Evolutionary conservation across 441 rosid genomes (phyloP).

Genomic region (Iberis amara): DNA sequence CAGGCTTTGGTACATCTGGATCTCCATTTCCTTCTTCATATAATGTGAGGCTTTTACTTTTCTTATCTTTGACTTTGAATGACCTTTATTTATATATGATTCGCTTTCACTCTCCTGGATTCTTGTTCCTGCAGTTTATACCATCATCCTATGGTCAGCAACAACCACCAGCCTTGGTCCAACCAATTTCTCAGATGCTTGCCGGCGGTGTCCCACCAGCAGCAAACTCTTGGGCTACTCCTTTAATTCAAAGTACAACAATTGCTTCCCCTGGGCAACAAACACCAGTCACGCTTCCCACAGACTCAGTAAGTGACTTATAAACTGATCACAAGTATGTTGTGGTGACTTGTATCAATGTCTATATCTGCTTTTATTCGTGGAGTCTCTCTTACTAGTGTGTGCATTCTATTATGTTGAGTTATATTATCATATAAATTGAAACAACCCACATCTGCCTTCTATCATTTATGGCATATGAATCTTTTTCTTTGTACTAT

Average conservation of each 20-base stretch:
- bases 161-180: slow-evolving; percentile 52
- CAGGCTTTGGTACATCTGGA: slow-evolving; percentile 49
- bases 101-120: slow-evolving; percentile 20
- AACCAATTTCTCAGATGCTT: slow-evolving; percentile 58
- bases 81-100: slow-evolving; percentile 13
- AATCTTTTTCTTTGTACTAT: not conserved
- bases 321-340: not conserved
- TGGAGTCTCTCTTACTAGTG: slow-evolving; percentile 1
- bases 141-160: slow-evolving; percentile 61
- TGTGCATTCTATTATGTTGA: not conserved
- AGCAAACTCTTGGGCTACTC: slow-evolving; percentile 55
- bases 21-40: slow-evolving; percentile 49
- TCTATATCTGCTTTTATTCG: not conserved
- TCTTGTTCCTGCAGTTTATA: slow-evolving; percentile 44
- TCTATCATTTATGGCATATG: slow-evolving; percentile 9
- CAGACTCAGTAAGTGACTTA: slow-evolving; percentile 46
- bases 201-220: slow-evolving; percentile 38
- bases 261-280: slow-evolving; percentile 47
- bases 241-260: slow-evolving; percentile 49
- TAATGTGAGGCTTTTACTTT: slow-evolving; percentile 38
- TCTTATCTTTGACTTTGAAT: not conserved
- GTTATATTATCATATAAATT: slow-evolving; percentile 3
- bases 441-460: not conserved
- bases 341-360: slow-evolving; percentile 2
- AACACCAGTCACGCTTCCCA: slow-evolving; percentile 40